Evolutionary conservation across 2,329 filamentous ascomycete genomes (phyloP).

Genomic region (Colletotrichum tropicicola): DNA sequence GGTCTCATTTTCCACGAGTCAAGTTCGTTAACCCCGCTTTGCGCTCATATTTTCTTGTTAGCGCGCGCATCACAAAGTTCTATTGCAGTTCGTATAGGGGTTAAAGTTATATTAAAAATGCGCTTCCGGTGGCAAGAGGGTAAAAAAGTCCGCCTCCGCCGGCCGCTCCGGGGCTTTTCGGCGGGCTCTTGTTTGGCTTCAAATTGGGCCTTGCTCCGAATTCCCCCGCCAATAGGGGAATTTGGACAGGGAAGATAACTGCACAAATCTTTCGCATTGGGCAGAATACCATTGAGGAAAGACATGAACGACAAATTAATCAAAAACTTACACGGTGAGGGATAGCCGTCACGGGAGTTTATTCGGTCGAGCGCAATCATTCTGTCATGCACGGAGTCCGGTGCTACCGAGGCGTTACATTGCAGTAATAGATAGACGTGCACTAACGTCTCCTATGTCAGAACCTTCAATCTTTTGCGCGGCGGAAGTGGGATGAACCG

Average conservation of each 20-base stretch:
- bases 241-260: not conserved
- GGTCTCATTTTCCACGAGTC: not conserved
- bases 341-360: too few species aligned
- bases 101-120: not conserved
- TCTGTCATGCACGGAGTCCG: too few species aligned
- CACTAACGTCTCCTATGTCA: too few species aligned
- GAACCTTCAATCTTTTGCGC: too few species aligned
- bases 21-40: too few species aligned
- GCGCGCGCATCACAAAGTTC: not conserved
- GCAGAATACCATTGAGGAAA: too few species aligned
- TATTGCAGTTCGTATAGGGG: not conserved
- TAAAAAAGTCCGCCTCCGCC: not conserved
- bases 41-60: not conserved
- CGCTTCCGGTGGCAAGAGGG: not conserved
- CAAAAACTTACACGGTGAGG: not conserved
- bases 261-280: not conserved
- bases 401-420: not conserved
- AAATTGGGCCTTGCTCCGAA: not conserved
- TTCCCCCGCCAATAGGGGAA: not conserved
- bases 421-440: not conserved
- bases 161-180: not conserved
- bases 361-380: too few species aligned
- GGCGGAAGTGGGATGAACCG: too few species aligned
- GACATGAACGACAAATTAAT: not conserved
- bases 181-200: not conserved